Conservation (phyloP, 495 filamentous ascomycete genomes). For the Bacidia gigantensis region DNA sequence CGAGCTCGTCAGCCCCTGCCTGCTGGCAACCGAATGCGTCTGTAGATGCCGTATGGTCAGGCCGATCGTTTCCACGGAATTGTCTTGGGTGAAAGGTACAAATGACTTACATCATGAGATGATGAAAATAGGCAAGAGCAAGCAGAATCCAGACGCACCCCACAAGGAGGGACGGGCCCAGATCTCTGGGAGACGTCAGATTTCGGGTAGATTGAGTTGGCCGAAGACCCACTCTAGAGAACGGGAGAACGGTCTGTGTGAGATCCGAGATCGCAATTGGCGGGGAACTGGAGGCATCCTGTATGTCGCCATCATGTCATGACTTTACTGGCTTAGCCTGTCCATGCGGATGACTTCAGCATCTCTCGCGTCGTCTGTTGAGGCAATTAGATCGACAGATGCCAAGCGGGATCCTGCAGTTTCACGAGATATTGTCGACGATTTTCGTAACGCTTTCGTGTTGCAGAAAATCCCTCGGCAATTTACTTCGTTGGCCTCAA, state of each 20-base stretch:
- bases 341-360: background rate
- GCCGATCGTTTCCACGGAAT: background rate
- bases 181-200: slow-evolving; percentile 11
- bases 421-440: background rate
- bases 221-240: background rate
- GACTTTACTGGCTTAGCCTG: background rate
- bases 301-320: background rate
- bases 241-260: background rate
- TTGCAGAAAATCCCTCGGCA: background rate
- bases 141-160: background rate
- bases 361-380: background rate
- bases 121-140: background rate
- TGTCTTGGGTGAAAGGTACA: background rate
- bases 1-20: background rate
- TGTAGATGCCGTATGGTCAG: background rate
- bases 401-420: background rate
- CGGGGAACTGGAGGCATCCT: background rate
- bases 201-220: slow-evolving; percentile 21
- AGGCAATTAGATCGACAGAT: no score
- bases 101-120: background rate
- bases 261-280: background rate
- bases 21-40: background rate
- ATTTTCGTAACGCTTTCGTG: background rate
- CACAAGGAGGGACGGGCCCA: slow-evolving; percentile 1
- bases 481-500: no score